phyloP scores from a whole-genome alignment of 441 rosid species.

The Oxalis stricta region DNA sequence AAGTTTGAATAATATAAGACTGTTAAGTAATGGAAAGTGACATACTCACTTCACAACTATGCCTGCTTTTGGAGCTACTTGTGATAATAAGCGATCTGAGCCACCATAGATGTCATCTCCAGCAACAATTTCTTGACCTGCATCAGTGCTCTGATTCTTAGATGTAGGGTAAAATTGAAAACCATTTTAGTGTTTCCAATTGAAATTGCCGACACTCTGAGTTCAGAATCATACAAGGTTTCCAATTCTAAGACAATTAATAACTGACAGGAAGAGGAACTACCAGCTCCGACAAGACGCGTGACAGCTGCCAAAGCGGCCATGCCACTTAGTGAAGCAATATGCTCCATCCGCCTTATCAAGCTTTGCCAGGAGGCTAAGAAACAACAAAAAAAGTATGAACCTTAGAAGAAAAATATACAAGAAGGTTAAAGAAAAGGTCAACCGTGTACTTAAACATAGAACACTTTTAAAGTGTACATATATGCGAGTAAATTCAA shows the following conservation, averaged over 20 bases:
- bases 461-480: neutral
- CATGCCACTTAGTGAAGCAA: slow-evolving; percentile 97
- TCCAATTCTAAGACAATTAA: neutral
- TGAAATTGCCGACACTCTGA: no score
- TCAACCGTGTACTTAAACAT: neutral
- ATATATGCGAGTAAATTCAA: slow-evolving; percentile 1
- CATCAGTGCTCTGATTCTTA: slow-evolving; percentile 4
- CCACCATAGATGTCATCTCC: slow-evolving; percentile 95
- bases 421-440: neutral
- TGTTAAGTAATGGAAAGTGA: neutral
- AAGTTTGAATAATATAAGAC: neutral
- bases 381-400: slow-evolving; percentile 6
- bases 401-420: neutral
- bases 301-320: slow-evolving; percentile 85
- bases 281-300: slow-evolving; percentile 66
- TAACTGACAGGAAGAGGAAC: neutral
- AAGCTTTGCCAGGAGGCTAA: slow-evolving; percentile 81
- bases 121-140: slow-evolving; percentile 84
- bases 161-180: neutral
- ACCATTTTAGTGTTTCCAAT: neutral
- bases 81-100: slow-evolving; percentile 74
- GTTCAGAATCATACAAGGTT: no score
- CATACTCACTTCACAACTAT: slow-evolving; percentile 61
- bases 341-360: slow-evolving; percentile 91
- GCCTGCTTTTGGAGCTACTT: slow-evolving; percentile 67